These are phyloP conservation scores for Arthrobotrys megalospora DNA, from an alignment of 2,329 filamentous ascomycete species.

Conservation along the genomic window DNA sequence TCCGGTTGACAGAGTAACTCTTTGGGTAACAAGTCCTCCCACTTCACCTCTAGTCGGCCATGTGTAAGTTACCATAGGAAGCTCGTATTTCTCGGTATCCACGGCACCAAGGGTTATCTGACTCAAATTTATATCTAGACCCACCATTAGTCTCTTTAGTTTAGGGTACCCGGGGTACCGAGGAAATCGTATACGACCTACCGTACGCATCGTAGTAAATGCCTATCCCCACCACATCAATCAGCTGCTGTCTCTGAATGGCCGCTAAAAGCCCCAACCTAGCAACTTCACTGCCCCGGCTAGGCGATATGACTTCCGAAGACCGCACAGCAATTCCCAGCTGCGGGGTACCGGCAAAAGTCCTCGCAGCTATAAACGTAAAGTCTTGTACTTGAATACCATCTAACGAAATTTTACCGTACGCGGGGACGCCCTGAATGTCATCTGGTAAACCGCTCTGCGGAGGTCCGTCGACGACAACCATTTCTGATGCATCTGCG, in stretches of 20 bases:
- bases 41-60: background rate
- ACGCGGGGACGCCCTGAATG: background rate
- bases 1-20: background rate
- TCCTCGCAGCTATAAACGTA: background rate
- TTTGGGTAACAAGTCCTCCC: background rate
- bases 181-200: background rate
- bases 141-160: background rate
- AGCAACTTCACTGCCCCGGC: background rate
- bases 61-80: slow-evolving; percentile 2
- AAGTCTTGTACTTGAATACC: background rate
- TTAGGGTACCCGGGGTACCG: background rate
- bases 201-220: slow-evolving; percentile 1
- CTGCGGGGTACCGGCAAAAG: background rate
- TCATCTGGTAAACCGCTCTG: background rate
- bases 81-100: slow-evolving; percentile 1
- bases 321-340: background rate
- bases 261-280: background rate
- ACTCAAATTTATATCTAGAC: background rate
- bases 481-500: background rate
- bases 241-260: background rate
- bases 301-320: background rate
- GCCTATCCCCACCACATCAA: background rate
- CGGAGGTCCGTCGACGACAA: background rate
- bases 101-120: slow-evolving; percentile 7
- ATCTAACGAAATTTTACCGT: background rate